Percentiles rank a stretch among this genome's conserved stretches.
Evolutionary conservation across 257 asterid genomes (phyloP).

Genomic region (Penstemon newberryi): DNA sequence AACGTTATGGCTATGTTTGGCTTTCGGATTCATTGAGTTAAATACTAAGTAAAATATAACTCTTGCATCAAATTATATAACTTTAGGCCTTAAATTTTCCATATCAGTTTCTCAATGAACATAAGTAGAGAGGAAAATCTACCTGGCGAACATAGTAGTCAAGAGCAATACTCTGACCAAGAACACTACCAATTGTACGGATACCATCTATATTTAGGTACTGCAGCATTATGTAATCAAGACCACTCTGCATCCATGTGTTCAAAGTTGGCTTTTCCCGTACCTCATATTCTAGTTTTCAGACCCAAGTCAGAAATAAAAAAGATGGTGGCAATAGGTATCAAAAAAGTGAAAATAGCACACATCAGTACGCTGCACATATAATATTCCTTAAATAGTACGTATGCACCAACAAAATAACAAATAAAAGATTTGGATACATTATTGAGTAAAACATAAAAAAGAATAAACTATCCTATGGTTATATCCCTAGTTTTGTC

Average conservation of each 20-base stretch:
- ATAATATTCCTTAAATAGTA: slow-evolving; percentile 4
- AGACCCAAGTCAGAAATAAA: slow-evolving; percentile 27
- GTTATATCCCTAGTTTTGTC: neutral
- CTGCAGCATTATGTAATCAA: slow-evolving; percentile 87
- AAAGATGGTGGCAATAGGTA: slow-evolving; percentile 17
- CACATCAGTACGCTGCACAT: neutral
- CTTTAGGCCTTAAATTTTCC: neutral
- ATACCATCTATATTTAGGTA: slow-evolving; percentile 78
- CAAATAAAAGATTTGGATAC: neutral
- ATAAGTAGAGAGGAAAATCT: slow-evolving; percentile 22
- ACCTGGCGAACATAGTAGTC: slow-evolving; percentile 99
- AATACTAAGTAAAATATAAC: no score
- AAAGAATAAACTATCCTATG: neutral
- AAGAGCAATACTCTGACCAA: slow-evolving; percentile 98
- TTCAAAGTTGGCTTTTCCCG: slow-evolving; percentile 65
- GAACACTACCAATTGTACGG: slow-evolving; percentile 96
- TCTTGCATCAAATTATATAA: no score
- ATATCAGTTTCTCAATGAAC: slow-evolving; percentile 9
- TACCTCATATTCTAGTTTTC: slow-evolving; percentile 79
- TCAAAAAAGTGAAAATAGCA: neutral
- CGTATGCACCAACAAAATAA: slow-evolving; percentile 13
- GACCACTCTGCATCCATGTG: slow-evolving; percentile 98
- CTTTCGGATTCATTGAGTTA: no score
- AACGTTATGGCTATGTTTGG: slow-evolving; percentile 8
- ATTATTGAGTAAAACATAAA: slow-evolving; percentile 8